Evolutionary conservation across 805 yeast genomes (phyloP).

Genomic region (Cyberlindnera nakhonratchasimensis): DNA sequence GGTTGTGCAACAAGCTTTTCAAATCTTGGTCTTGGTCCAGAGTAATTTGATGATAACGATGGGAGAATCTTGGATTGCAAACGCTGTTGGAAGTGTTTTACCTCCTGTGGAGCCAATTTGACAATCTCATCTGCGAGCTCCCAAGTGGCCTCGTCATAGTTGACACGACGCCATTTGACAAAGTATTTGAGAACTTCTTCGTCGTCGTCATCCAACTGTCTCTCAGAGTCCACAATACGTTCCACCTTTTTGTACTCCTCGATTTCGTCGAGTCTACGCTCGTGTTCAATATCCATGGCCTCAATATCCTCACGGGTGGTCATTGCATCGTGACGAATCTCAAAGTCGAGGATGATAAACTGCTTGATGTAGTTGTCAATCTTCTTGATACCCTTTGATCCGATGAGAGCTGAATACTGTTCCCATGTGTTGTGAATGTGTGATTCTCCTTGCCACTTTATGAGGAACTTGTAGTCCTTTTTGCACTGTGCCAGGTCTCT

Average conservation of each 20-base stretch:
- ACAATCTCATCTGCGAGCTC: slow-evolving; percentile 89
- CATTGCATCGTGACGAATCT: slow-evolving; percentile 71
- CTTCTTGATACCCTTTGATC: slow-evolving; percentile 72
- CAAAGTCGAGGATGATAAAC: slow-evolving; percentile 66
- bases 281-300: slow-evolving; percentile 87
- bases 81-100: slow-evolving; percentile 76
- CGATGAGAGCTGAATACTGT: slow-evolving; percentile 44
- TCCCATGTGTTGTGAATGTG: slow-evolving; percentile 98
- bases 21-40: slow-evolving; percentile 74
- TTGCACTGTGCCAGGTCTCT: slow-evolving; percentile 51
- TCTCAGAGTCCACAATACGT: slow-evolving; percentile 81
- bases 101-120: slow-evolving; percentile 76
- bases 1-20: slow-evolving; percentile 89
- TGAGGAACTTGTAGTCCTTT: slow-evolving; percentile 52
- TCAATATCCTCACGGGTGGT: slow-evolving; percentile 92
- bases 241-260: slow-evolving; percentile 85
- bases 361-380: slow-evolving; percentile 88
- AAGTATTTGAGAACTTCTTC: slow-evolving; percentile 70
- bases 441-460: slow-evolving; percentile 86
- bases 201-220: slow-evolving; percentile 59
- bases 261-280: slow-evolving; percentile 76
- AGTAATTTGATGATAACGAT: slow-evolving; percentile 71
- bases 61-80: slow-evolving; percentile 83
- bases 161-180: slow-evolving; percentile 90
- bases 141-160: slow-evolving; percentile 97